Base-by-base conservation (phyloP, 306 rosid genomes). In the Styphnolobium japonicum region DNA sequence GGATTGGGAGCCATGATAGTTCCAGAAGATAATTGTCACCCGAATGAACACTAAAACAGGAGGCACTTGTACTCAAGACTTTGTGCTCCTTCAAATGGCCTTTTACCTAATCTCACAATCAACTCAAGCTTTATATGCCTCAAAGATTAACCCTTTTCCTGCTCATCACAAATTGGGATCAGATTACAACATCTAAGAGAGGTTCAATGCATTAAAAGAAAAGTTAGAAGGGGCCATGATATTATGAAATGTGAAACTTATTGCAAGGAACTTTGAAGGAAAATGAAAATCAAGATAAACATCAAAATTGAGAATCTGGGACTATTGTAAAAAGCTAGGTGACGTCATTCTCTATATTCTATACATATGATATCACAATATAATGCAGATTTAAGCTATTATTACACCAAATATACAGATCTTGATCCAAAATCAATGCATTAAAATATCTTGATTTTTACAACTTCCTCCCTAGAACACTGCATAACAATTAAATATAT, bases 1-100 rank as follows among this genome's bases (percentile, higher is more conserved):
- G 85, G 70, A 58, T 77, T 4, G 7, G 83, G 31, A 46, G 89
- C 58, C 98, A 94, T 94, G 46, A 57, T 73, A 43, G 10, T 73
- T 76, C 67, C 67, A 73, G 52, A 61, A 74, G 39, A 65, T 12
- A 67, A 60, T 74, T 73, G 51, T 51, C 70, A 42, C 66, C 58
- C 31, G 29, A 77, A 14, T 57, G 40, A 71, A 80, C 45, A 81
- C 82, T 25, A 70, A 33, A 9, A 31, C 58, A 36, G 25, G 43
- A 34, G n/a, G 45, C 49, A 60, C 70, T 52, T 45, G 71, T 73
- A 64, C 42, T 62, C 51, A 60, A 34, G 66, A 65, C 62, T 76
- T 25, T 71, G 40, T 9, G 64, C 67, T 58, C 77, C 58, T 48
- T 56, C 27, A 71, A 48, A 29, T 48, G 72, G 21, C 7, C 49